Evolutionary conservation across 768 basidiomycete species (phyloP).

Genomic region (Rossbeevera mucosa): DNA sequence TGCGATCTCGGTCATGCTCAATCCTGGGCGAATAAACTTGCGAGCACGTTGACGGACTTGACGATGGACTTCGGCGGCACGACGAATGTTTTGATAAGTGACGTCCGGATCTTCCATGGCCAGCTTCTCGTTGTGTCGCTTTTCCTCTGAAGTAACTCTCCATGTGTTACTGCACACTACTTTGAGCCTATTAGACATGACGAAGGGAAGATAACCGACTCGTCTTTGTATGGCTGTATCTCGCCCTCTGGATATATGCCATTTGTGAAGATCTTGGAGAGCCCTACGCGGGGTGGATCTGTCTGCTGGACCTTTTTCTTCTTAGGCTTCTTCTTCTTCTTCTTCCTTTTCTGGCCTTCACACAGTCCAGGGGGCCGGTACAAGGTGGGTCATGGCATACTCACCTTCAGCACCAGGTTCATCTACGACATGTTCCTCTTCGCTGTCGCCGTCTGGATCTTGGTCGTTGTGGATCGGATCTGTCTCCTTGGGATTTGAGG

Average conservation of each 20-base stretch:
- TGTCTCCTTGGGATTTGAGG: constrained; percentile 15
- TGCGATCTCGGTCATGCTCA: constrained; percentile 92
- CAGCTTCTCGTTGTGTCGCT: constrained; percentile 73
- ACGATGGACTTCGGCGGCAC: constrained; percentile 93
- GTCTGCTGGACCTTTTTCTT: constrained; percentile 78
- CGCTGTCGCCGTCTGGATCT: constrained; percentile 29
- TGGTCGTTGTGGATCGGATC: constrained; percentile 15
- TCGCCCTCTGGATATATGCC: constrained; percentile 92
- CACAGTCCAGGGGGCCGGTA: not conserved
- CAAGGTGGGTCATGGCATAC: not conserved
- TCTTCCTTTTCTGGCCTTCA: constrained; percentile 72
- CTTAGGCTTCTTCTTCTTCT: constrained; percentile 93
- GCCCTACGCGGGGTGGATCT: constrained; percentile 87
- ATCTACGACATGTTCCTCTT: constrained; percentile 30
- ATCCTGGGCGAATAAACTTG: constrained; percentile 83
- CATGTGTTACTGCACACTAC: constrained; percentile 65
- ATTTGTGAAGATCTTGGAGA: constrained; percentile 83
- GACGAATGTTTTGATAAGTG: constrained; percentile 86
- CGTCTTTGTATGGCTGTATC: constrained; percentile 85
- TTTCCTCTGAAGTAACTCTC: constrained; percentile 89
- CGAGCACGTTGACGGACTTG: constrained; percentile 82
- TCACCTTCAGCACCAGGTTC: constrained; percentile 27
- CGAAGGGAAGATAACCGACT: constrained; percentile 50
- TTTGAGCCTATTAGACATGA: not conserved
- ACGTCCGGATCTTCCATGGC: constrained; percentile 74